Evolutionary conservation across 2,329 filamentous ascomycete genomes (phyloP).

Genomic region (Ophiosphaerella korrae): DNA sequence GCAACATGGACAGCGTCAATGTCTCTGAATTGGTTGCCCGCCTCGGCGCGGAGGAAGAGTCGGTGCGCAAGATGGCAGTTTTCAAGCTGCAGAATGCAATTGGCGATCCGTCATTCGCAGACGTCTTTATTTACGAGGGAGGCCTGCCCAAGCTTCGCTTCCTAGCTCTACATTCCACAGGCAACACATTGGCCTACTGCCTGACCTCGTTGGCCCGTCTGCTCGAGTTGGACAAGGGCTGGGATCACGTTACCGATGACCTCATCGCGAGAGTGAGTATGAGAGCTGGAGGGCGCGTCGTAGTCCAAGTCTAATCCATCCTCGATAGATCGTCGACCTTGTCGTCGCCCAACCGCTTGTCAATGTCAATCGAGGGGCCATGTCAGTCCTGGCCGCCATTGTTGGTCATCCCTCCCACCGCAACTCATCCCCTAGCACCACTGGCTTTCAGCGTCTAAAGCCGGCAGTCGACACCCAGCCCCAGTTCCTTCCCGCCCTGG

Average conservation of each 20-base stretch:
- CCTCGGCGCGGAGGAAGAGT: conserved; percentile 74
- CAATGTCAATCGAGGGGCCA: conserved; percentile 94
- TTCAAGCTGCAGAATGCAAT: conserved; percentile 97
- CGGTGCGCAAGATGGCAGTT: conserved; percentile 95
- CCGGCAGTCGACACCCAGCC: conserved; percentile 90
- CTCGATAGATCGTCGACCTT: conserved; percentile 78
- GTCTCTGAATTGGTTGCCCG: conserved; percentile 64
- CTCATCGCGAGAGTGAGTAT: conserved; percentile 67
- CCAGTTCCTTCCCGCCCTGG: conserved; percentile 92
- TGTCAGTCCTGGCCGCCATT: conserved; percentile 93
- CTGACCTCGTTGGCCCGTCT: conserved; percentile 85
- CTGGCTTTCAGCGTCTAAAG: conserved; percentile 89
- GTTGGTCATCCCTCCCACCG: conserved; percentile 78
- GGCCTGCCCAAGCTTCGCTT: conserved; percentile 81
- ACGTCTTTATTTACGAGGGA: conserved; percentile 90
- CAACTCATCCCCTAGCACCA: conserved; percentile 64
- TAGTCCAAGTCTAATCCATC: conserved; percentile 11
- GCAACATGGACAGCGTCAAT: conserved; percentile 59
- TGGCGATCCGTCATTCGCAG: conserved; percentile 93
- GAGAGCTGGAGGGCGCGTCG: not conserved
- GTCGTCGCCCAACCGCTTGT: conserved; percentile 95
- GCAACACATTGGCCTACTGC: conserved; percentile 95
- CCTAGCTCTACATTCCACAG: conserved; percentile 81
- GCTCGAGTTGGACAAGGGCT: conserved; percentile 96
- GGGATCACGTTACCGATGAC: conserved; percentile 83